These are phyloP conservation scores for Brassica juncea DNA, from an alignment of 345 rosid species.

Conservation along the genomic window DNA sequence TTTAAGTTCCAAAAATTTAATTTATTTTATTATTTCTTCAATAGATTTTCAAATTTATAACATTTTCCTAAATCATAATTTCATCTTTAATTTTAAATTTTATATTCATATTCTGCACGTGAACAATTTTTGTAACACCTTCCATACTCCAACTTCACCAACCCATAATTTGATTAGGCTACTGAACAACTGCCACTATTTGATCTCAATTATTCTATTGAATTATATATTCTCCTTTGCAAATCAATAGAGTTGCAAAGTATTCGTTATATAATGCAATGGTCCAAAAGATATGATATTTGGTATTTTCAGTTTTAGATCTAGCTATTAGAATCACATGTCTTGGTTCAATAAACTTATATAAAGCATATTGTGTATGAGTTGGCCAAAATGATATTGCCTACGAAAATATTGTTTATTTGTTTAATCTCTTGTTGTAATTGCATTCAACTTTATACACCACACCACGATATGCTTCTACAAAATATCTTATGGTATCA, in stretches of 20 bases:
- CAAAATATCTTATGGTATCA: slow-evolving; percentile 28
- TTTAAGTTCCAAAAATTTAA: background rate
- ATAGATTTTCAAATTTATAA: background rate
- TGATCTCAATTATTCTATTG: background rate
- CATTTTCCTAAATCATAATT: background rate
- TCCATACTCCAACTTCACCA: slow-evolving; percentile 8
- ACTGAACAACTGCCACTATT: background rate
- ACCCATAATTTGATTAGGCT: background rate
- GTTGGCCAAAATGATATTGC: slow-evolving; percentile 1
- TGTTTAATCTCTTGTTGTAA: background rate
- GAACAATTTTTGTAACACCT: slow-evolving; percentile 4
- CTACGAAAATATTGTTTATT: background rate
- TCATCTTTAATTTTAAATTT: background rate
- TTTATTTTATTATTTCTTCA: background rate
- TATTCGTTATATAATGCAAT: background rate
- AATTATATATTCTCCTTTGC: background rate
- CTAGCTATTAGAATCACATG: slow-evolving; percentile 3
- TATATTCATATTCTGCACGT: slow-evolving; percentile 3
- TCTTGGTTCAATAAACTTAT: background rate
- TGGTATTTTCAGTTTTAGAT: background rate
- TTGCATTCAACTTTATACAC: slow-evolving; percentile 23
- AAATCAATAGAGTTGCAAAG: background rate
- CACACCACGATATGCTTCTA: background rate
- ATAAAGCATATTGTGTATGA: background rate
- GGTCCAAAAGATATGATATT: background rate